A percentile compares a stretch with the other conserved stretches of the same genome.
Conservation (phyloP, 2,329 filamentous ascomycete species). For the Byssochlamys sp. region DNA sequence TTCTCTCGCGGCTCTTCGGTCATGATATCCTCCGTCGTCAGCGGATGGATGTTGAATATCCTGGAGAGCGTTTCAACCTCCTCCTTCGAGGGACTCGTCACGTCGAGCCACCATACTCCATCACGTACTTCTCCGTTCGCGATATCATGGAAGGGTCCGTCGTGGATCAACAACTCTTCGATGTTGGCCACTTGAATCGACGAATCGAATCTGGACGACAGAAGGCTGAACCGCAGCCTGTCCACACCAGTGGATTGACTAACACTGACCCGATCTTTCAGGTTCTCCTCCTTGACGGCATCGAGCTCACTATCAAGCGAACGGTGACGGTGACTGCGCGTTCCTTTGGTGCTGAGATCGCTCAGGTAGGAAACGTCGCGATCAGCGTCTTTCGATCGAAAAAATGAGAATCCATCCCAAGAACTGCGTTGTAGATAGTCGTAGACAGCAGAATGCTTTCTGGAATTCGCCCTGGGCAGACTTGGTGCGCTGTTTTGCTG, state of each 20-base stretch:
- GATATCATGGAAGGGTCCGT: neutral
- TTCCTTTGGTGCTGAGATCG: neutral
- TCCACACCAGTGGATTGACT: neutral
- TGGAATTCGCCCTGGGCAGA: neutral
- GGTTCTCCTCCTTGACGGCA: neutral
- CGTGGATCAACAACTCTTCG: neutral
- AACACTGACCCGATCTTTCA: neutral
- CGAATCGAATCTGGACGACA: neutral
- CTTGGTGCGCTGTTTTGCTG: neutral
- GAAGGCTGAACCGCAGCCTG: neutral
- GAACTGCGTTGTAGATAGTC: neutral
- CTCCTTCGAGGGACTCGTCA: conserved; percentile 74
- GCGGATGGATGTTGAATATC: conserved; percentile 84
- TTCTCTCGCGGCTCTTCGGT: conserved; percentile 90
- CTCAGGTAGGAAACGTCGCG: neutral
- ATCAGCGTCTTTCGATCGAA: neutral
- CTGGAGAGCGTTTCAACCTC: conserved; percentile 81
- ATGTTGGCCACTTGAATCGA: neutral
- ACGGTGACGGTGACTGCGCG: neutral
- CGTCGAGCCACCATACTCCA: conserved; percentile 95
- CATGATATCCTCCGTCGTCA: conserved; percentile 88
- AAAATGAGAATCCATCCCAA: neutral
- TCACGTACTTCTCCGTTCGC: conserved; percentile 39
- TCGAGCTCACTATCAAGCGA: neutral
- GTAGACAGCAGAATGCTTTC: neutral